Evolutionary conservation across 106 monocot genomes (phyloP), one percentile per base, ranked within the genome.

Genomic region (Acanthochlamys bracteata): DNA sequence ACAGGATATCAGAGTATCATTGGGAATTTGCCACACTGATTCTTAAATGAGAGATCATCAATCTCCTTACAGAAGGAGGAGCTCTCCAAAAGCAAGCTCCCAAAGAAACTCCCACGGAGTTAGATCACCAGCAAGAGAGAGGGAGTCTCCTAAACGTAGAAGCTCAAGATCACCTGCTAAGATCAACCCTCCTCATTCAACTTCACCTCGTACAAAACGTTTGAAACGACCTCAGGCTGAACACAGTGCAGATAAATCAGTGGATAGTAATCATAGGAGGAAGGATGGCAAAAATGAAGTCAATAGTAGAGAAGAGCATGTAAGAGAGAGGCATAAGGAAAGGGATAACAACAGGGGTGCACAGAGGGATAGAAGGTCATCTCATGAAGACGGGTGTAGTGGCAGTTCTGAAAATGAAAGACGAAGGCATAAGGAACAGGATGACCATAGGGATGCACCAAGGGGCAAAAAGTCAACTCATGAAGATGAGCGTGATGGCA

Each of bases 141-240:
- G 57, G 41, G 6, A 26, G 33, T 52, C 57, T 21, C 19, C 4
- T 33, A 42, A n/a, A 1, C 13, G 19, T 12, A 55, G 17, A 20
- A 46, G 60, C 13, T 41, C 59, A 13, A 63, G 46, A 53, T 79
- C 72, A 25, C 74, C 69, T 7, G 15, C 33, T 12, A 70, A 55
- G 17, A 52, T 20, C 12, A 69, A 27, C 27, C 56, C 54, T 51
- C 70, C 84, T 25, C 55, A 61, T 15, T 81, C 81, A 14, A 75
- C 75, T 23, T 84, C 84, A 11, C 79, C 84, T 42, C 77, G 51
- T 26, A 65, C 65, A 0, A 85, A 73, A 66, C 83, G 80, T 16
- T 54, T 80, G 39, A 76, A 55, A 69, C 68, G 55, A 53, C 66
- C 60, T 33, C 71, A 60, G 43, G 70, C 39, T 13, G 73, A 78